Evolutionary conservation across 1,284 basidiomycete genomes (phyloP).

Genomic region (Xerocomus amazonicus): DNA sequence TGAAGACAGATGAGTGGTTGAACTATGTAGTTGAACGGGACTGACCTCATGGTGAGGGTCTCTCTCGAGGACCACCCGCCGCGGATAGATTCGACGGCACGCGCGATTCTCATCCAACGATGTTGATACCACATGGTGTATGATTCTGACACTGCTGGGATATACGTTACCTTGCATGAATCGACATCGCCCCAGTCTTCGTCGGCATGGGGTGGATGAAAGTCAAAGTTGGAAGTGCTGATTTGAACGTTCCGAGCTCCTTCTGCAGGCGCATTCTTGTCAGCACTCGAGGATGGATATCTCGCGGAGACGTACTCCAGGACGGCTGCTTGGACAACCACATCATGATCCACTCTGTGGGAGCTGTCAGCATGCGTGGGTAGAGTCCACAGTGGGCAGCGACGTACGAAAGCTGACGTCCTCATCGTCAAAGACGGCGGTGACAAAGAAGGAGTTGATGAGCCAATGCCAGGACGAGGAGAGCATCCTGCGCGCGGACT

Average conservation of each 20-base stretch:
- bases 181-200: conserved; percentile 22
- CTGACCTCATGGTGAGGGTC: conserved; percentile 24
- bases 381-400: neutral
- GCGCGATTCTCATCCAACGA: conserved; percentile 45
- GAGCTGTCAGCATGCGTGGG: conserved; percentile 5
- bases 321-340: conserved; percentile 56
- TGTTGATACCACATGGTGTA: conserved; percentile 50
- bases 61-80: conserved; percentile 24
- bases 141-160: conserved; percentile 44
- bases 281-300: neutral
- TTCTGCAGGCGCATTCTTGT: conserved; percentile 25
- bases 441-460: conserved; percentile 57
- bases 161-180: conserved; percentile 41
- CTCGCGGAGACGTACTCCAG: conserved; percentile 23
- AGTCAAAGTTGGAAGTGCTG: conserved; percentile 39
- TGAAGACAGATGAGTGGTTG: conserved; percentile 22
- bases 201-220: conserved; percentile 35
- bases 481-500: conserved; percentile 49
- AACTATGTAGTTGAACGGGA: neutral
- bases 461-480: conserved; percentile 42
- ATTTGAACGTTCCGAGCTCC: conserved; percentile 52
- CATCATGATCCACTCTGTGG: conserved; percentile 55
- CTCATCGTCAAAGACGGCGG: conserved; percentile 55
- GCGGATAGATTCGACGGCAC: conserved; percentile 10
- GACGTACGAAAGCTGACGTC: conserved; percentile 56